Percentiles rank a stretch among this genome's conserved stretches.
Evolutionary conservation across 2,329 filamentous ascomycete genomes (phyloP).

Genomic region (Pezicula carpinea): DNA sequence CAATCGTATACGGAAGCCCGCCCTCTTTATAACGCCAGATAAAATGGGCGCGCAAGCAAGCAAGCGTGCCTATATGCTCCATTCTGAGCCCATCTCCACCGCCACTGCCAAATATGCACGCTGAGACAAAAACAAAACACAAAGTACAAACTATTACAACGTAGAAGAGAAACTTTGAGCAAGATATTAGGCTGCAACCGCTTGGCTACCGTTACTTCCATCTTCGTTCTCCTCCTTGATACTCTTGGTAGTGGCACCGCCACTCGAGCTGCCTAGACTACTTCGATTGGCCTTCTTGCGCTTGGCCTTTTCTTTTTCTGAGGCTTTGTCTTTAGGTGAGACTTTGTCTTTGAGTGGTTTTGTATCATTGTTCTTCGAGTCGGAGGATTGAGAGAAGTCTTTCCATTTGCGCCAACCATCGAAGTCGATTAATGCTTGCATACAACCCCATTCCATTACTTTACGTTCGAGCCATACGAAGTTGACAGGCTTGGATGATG

Average conservation of each 20-base stretch:
- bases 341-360: constrained; percentile 1
- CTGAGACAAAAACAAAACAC: no score
- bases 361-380: constrained; percentile 35
- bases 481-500: constrained; percentile 70
- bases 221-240: constrained; percentile 5
- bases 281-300: constrained; percentile 2
- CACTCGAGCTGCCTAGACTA: neutral
- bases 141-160: no score
- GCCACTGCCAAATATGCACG: no score
- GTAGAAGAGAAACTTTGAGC: no score
- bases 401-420: constrained; percentile 99
- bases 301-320: constrained; percentile 40
- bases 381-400: constrained; percentile 57
- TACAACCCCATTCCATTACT: constrained; percentile 99
- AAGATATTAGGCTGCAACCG: no score
- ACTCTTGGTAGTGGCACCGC: neutral
- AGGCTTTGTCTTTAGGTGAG: constrained; percentile 29
- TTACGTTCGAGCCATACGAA: constrained; percentile 97
- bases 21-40: no score
- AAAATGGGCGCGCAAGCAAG: no score
- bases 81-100: no score
- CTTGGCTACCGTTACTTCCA: no score
- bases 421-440: constrained; percentile 98
- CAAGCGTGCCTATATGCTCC: no score
- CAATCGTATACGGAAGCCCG: no score